These are phyloP conservation scores for Fusarium pseudoanthophilum DNA, from an alignment of 2,329 filamentous ascomycete genomes.

Conservation along the genomic window DNA sequence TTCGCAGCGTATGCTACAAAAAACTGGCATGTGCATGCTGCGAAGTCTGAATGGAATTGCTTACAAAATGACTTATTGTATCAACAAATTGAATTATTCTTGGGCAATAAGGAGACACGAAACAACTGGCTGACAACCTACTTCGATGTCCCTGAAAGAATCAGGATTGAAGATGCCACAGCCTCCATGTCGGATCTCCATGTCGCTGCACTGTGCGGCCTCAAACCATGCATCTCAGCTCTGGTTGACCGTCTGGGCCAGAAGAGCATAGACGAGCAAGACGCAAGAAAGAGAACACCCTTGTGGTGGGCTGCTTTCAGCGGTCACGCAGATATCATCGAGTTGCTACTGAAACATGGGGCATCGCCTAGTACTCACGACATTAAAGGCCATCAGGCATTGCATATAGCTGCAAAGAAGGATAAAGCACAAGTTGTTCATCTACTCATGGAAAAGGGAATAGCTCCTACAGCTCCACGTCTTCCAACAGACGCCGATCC, in stretches of 20 bases:
- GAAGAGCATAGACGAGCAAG: neutral
- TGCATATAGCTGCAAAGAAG: conserved; percentile 49
- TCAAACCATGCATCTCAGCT: conserved; percentile 2
- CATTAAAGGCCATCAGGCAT: conserved; percentile 35
- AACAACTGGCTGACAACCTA: conserved; percentile 5
- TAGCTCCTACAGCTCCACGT: conserved; percentile 44
- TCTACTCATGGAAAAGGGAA: conserved; percentile 40
- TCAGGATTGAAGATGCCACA: neutral
- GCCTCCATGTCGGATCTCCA: conserved; percentile 12
- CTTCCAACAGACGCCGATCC: neutral
- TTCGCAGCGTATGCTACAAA: conserved; percentile 21
- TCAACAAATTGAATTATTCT: conserved; percentile 8
- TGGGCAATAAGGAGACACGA: neutral
- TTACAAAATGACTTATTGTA: neutral
- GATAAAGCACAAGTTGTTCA: neutral
- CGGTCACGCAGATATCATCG: conserved; percentile 35
- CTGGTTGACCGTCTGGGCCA: neutral
- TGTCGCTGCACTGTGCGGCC: conserved; percentile 24
- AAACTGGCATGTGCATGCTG: conserved; percentile 23
- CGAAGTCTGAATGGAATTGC: conserved; percentile 5
- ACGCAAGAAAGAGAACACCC: neutral
- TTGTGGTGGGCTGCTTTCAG: conserved; percentile 41
- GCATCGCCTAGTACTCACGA: conserved; percentile 42
- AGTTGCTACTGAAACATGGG: conserved; percentile 37
- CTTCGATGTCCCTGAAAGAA: neutral